These are phyloP conservation scores for Curvularia eragrostidis DNA, from an alignment of 2,329 filamentous ascomycete genomes.

Conservation along the genomic window DNA sequence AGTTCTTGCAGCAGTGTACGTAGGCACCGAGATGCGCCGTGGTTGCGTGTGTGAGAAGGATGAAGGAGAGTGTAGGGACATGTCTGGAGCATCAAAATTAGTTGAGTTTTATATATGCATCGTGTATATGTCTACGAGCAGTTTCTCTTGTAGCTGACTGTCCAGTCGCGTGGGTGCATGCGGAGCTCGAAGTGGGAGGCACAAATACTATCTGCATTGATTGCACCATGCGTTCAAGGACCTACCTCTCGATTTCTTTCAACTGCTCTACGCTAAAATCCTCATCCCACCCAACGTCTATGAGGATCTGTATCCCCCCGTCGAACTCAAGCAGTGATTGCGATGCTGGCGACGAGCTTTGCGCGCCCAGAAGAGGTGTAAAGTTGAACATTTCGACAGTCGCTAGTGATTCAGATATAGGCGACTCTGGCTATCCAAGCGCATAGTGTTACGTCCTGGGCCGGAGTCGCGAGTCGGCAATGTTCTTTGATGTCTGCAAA, in stretches of 20 bases:
- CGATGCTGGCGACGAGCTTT: constrained; percentile 83
- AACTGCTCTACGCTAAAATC: constrained; percentile 83
- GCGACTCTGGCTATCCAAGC: constrained; percentile 6
- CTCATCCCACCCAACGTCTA: constrained; percentile 97
- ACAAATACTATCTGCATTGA: neutral
- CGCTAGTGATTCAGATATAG: constrained; percentile 4
- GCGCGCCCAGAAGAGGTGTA: constrained; percentile 87
- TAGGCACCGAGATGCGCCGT: constrained; percentile 90
- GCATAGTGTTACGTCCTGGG: constrained; percentile 16
- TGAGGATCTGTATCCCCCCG: constrained; percentile 91
- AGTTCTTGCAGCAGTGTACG: constrained; percentile 95
- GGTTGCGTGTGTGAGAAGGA: constrained; percentile 94
- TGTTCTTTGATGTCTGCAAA: constrained; percentile 9
- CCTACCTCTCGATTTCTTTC: constrained; percentile 85
- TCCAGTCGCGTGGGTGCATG: constrained; percentile 10
- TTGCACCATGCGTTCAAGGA: constrained; percentile 11
- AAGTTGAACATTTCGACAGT: constrained; percentile 83
- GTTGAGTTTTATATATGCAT: constrained; percentile 16
- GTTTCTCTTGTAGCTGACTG: neutral
- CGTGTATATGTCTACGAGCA: constrained; percentile 17
- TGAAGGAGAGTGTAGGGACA: constrained; percentile 87
- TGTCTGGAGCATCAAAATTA: constrained; percentile 63
- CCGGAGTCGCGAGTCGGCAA: constrained; percentile 1
- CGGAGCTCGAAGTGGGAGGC: neutral
- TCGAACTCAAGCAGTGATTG: constrained; percentile 97